Percentiles rank a stretch among this genome's conserved stretches.
Conservation (phyloP, 257 asterid genomes). For the Penstemon eatonii region DNA sequence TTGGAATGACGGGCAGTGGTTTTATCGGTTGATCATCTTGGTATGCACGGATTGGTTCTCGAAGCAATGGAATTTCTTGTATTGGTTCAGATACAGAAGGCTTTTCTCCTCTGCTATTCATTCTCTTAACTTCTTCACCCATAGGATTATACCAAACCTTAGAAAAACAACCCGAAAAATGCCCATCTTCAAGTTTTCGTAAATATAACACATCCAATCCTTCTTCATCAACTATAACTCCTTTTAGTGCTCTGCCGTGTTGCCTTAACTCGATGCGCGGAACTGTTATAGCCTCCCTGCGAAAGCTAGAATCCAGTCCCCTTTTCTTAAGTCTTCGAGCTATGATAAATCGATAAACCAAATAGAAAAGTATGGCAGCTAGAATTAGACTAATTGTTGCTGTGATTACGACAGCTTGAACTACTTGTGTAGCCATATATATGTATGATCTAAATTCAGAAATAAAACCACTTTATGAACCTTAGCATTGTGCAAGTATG, state of each 20-base stretch:
- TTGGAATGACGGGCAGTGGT: conserved; percentile 6
- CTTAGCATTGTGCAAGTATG: neutral
- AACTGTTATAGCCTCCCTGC: conserved; percentile 35
- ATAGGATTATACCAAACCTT: conserved; percentile 74
- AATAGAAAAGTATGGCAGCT: conserved; percentile 39
- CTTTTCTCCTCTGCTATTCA: conserved; percentile 38
- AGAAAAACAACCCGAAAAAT: conserved; percentile 47
- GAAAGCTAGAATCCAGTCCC: conserved; percentile 44
- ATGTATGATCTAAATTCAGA: neutral
- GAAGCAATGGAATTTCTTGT: conserved; percentile 66
- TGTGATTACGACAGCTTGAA: conserved; percentile 47
- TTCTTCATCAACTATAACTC: conserved; percentile 67
- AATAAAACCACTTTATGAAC: neutral
- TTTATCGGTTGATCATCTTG: conserved; percentile 19
- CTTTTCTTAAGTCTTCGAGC: conserved; percentile 31
- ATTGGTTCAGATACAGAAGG: conserved; percentile 31
- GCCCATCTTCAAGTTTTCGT: conserved; percentile 41
- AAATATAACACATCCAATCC: conserved; percentile 70
- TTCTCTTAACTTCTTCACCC: conserved; percentile 50
- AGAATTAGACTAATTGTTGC: conserved; percentile 43
- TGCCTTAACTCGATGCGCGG: conserved; percentile 43
- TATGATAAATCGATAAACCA: conserved; percentile 36
- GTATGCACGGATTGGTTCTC: conserved; percentile 28
- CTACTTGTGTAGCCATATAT: conserved; percentile 41
- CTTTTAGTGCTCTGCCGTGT: conserved; percentile 49